Conservation (phyloP, 2,329 filamentous ascomycete genomes). For the Penicillium corylophilum region DNA sequence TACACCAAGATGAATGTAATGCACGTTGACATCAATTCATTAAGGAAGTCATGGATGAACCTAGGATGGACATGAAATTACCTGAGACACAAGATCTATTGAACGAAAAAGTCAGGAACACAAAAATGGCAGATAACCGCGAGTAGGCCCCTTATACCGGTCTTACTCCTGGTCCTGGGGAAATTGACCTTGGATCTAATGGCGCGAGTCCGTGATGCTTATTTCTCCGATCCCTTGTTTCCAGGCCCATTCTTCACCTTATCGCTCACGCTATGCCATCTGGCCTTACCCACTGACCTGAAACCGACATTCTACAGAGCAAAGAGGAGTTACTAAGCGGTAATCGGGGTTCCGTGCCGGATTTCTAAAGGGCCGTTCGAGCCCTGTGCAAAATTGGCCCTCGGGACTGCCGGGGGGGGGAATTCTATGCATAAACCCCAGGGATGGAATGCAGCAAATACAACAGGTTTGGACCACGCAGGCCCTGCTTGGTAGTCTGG, state of each 20-base stretch:
- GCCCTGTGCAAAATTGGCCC: background rate
- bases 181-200: background rate
- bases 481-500: no score
- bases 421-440: background rate
- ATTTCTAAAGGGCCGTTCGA: background rate
- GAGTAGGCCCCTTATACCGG: background rate
- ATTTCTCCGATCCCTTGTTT: background rate
- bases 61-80: background rate
- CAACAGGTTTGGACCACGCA: background rate
- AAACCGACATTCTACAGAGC: background rate
- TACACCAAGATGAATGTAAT: background rate
- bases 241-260: background rate
- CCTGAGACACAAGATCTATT: background rate
- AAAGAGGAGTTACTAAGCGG: background rate
- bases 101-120: background rate
- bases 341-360: background rate
- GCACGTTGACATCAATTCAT: background rate
- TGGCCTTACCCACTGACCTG: background rate
- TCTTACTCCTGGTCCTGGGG: background rate
- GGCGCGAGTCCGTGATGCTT: background rate
- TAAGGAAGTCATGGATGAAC: background rate
- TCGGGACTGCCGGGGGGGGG: background rate
- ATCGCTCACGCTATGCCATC: background rate
- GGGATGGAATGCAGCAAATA: background rate
- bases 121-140: background rate